Evolutionary conservation across 805 yeast genomes (phyloP), one percentile per base, ranked within the genome.

Genomic region (Yarrowia sp.): DNA sequence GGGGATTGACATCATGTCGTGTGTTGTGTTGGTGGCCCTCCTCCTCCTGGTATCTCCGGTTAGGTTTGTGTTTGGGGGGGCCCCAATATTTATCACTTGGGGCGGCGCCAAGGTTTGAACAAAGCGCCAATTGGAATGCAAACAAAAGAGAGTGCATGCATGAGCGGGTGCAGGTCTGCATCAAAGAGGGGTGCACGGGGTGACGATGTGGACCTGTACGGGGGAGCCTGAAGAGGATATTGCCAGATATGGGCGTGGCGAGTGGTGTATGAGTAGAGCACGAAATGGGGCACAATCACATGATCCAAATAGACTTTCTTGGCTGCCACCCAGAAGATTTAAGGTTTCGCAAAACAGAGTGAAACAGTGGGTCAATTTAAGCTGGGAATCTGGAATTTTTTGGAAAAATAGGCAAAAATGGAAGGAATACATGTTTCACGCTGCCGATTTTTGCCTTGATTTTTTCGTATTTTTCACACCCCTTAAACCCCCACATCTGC

Each of bases 121-220:
- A 55, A 55, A 55, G 61, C 45, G 36, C 47, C 61, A 55, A 55
- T 55, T 55, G 61, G 61, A 55, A 55, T 55, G 61, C 61, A 55
- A 41, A 55, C 47, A 55, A 55, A 41, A 55, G 47, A 55, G 43
- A 4, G 35, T 55, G 47, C 61, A 55, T 55, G 61, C 61, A 39
- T 10, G 61, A 13, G 44, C 8, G 22, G 22, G 44, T 51, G 44
- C 60, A 51, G 43, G 45, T 8, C 38, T 28, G 60, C 47, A 13
- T 55, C 61, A 55, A 31, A 38, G 47, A 31, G 61, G 61, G 61
- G n/a, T n/a, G n/a, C n/a, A n/a, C n/a, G n/a, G n/a, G n/a, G n/a
- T n/a, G n/a, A n/a, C n/a, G n/a, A n/a, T n/a, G n/a, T n/a, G n/a
- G n/a, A n/a, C n/a, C n/a, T n/a, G n/a, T n/a, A n/a, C n/a, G n/a